Conservation (phyloP, 176 grass and related monocot species). For the Paspalum vaginatum region DNA sequence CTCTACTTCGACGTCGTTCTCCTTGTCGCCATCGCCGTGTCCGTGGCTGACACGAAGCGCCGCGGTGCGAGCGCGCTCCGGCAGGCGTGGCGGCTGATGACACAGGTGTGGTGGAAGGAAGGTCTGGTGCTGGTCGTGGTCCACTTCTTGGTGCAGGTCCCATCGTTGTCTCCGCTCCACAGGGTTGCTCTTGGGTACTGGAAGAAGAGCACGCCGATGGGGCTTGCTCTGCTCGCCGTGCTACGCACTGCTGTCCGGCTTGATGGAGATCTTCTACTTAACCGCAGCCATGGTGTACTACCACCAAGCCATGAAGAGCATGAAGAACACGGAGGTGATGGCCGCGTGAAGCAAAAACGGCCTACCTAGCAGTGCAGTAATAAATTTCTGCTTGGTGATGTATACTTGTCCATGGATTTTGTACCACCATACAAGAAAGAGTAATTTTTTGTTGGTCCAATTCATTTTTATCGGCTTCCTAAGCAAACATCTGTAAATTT, state of each 20-base stretch:
- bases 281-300: slow-evolving; percentile 34
- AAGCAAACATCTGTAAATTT: too few relatives aligned
- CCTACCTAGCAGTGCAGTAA: background rate
- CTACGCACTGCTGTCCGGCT: background rate
- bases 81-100: slow-evolving; percentile 44
- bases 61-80: slow-evolving; percentile 17
- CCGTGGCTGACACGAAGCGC: slow-evolving; percentile 17
- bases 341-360: background rate
- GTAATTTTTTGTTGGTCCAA: too few relatives aligned
- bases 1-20: slow-evolving; percentile 17
- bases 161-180: background rate
- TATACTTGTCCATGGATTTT: too few relatives aligned
- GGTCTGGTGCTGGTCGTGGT: slow-evolving; percentile 6
- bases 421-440: too few relatives aligned
- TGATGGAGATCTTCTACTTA: background rate
- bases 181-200: background rate
- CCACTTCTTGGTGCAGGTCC: background rate
- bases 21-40: slow-evolving; percentile 18
- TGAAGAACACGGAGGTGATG: background rate
- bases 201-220: background rate
- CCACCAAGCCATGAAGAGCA: slow-evolving; percentile 25
- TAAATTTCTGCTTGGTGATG: too few relatives aligned
- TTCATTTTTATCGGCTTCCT: too few relatives aligned
- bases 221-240: slow-evolving; percentile 10
- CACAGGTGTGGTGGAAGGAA: slow-evolving; percentile 25